Evolutionary conservation across 1,284 basidiomycete genomes (phyloP), one percentile per base, ranked within the genome.

Genomic region (Spongiforma sp.): DNA sequence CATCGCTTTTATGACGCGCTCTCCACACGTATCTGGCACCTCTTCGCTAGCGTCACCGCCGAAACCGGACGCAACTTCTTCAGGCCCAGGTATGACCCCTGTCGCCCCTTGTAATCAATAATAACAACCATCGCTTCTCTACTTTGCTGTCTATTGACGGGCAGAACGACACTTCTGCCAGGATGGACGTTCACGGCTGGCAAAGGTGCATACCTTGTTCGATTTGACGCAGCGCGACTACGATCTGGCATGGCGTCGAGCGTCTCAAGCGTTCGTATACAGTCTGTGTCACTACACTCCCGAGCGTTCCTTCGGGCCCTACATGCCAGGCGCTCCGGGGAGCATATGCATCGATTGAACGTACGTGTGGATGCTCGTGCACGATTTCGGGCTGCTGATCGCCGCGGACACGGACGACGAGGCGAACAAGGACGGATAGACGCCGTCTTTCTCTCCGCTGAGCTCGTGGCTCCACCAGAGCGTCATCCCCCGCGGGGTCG

Each of bases 221-320:
- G 89, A 89, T 6, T 69, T 88, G 26, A 88, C 86, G 1, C 70
- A 69, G 10, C 60, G 60, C 8, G 88, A 90, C 67, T 64, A 75
- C 21, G 70, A 65, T 24, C 68, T 60, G 1, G 64, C 67, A 50
- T 70, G 69, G 24, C 78, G 80, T 9, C 77, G 80, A 14, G 72
- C 76, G 4, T 82, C 85, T 14, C 82, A 87, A 43, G 84, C 82
- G 5, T 86, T 77, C 63, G 84, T 90, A 21, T 92, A 92, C 68
- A 81, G 83, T 62, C 78, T 89, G 74, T 79, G 83, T 6, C 80
- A 89, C 48, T 89, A 89, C 72, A 75, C 73, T 4, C 73, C 77
- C 34, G 78, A 79, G 12, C 87, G 83, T 64, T 74, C 75, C 4
- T 91, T 83, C 67, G 90, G 89, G 2, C 90, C 89, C 5, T 87